Base-by-base conservation (phyloP, 176 grass and related monocot genomes). In the Coix lacrymajobi region DNA sequence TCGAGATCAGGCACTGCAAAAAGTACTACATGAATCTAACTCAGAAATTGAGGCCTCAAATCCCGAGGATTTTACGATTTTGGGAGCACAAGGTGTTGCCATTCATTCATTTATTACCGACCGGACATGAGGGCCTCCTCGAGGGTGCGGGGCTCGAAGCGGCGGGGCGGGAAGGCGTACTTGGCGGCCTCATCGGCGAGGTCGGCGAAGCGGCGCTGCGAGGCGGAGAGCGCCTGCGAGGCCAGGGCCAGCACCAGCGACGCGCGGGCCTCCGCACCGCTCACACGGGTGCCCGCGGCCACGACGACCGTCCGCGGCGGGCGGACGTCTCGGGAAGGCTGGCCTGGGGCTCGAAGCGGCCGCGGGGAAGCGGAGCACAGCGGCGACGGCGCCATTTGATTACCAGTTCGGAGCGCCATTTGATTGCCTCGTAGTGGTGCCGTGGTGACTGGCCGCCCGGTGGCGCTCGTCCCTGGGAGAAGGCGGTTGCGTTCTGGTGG, bases 91-190 rank as follows among this genome's bases (percentile, higher is more conserved):
- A 26, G 41, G 26, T 46, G 4, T 3, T 19, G 43, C 11, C 25
- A 51, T 6, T 9, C 25, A 51, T 6, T 9, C 7, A 38, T 12
- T 34, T 24, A 36, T 1, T 22, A 85, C 85, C 29, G 52, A 95
- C 96, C 92, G 9, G 96, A 95, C 96, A 98, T 95, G 69, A 98
- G 75, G 60, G 90, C 90, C 66, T 98, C 95, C 84, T 98, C 92
- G 5, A 98, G 78, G 82, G 79, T 93, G 65, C 77, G 79, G 46
- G 88, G 78, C 76, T 98, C 88, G 62, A 81, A 89, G 67, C 84
- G 91, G 37, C 90, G 56, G 1, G 81, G 80, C 14, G 95, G 95
- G 71, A 93, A 84, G 49, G 84, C 87, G 85, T 98, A 93, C 79
- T 93, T 98, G 67, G 73, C 72, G 48, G 86, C 84, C 72, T 98